phyloP scores from a whole-genome alignment of 257 asterid species.

The Fraxinus excelsior region DNA sequence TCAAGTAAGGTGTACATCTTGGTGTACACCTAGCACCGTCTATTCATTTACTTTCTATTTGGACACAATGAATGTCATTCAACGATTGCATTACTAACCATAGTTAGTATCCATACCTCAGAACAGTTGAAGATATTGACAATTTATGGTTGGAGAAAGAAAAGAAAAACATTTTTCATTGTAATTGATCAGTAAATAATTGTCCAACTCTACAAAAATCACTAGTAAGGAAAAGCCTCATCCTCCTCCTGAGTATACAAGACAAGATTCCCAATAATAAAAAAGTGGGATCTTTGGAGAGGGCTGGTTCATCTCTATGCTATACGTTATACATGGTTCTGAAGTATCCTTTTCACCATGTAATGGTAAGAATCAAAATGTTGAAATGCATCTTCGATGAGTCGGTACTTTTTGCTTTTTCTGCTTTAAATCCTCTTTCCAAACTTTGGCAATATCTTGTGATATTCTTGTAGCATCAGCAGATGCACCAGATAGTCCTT shows the following conservation, averaged over 20 bases:
- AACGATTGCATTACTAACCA: no score
- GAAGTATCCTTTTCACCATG: no score
- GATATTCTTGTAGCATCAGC: conserved; percentile 27
- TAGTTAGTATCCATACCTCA: not conserved
- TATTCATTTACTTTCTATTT: no score
- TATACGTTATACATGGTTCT: not conserved
- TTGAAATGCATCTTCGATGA: conserved; percentile 26
- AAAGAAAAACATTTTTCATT: not conserved
- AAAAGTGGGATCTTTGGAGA: conserved; percentile 15
- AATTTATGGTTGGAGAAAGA: not conserved
- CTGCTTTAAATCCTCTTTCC: conserved; percentile 25
- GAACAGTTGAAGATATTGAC: no score
- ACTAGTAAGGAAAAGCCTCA: not conserved
- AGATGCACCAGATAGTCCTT: conserved; percentile 32
- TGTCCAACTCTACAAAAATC: not conserved
- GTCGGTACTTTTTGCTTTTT: conserved; percentile 24
- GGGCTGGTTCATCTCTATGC: conserved; percentile 7
- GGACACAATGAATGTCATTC: not conserved
- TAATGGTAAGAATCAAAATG: not conserved
- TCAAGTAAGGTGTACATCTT: no score
- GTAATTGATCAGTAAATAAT: not conserved
- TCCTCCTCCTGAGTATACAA: conserved; percentile 1
- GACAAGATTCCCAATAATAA: not conserved
- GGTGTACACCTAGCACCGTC: no score
- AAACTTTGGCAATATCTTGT: conserved; percentile 20